Conservation (phyloP, 2,329 filamentous ascomycete species). For the Diaporthe sp. region DNA sequence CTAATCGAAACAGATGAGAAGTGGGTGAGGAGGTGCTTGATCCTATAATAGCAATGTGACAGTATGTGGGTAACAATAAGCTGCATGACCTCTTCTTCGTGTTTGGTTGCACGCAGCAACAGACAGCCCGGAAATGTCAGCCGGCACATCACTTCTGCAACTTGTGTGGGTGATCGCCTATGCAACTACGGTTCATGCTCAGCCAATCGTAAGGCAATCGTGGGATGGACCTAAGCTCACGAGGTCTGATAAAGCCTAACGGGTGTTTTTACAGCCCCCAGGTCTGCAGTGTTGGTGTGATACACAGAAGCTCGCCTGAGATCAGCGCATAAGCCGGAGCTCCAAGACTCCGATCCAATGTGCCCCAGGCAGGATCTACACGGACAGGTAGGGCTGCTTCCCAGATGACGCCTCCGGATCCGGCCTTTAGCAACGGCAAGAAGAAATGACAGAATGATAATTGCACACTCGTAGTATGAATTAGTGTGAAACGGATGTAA, state of each 20-base stretch:
- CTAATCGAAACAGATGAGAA: background rate
- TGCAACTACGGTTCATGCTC: background rate
- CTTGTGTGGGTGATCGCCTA: background rate
- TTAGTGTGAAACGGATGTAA: no score
- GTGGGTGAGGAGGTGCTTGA: background rate
- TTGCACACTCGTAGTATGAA: no score
- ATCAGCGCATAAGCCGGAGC: background rate
- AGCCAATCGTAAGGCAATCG: background rate
- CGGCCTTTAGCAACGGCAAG: no score
- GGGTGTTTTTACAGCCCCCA: background rate
- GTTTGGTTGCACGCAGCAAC: background rate
- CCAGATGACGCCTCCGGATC: no score
- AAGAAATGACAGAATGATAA: no score
- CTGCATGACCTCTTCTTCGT: background rate
- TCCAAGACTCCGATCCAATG: background rate
- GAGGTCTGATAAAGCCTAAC: background rate
- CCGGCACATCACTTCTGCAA: background rate
- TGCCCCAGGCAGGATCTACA: no score
- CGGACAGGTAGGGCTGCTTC: rapidly evolving
- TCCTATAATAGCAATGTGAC: background rate
- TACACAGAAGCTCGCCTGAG: background rate
- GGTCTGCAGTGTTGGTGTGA: background rate
- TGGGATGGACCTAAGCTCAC: background rate
- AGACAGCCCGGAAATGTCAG: background rate
- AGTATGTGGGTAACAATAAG: background rate